Evolutionary conservation across 1,284 basidiomycete genomes (phyloP), one percentile per base, ranked within the genome.

Genomic region (Rhodotorula sp.): DNA sequence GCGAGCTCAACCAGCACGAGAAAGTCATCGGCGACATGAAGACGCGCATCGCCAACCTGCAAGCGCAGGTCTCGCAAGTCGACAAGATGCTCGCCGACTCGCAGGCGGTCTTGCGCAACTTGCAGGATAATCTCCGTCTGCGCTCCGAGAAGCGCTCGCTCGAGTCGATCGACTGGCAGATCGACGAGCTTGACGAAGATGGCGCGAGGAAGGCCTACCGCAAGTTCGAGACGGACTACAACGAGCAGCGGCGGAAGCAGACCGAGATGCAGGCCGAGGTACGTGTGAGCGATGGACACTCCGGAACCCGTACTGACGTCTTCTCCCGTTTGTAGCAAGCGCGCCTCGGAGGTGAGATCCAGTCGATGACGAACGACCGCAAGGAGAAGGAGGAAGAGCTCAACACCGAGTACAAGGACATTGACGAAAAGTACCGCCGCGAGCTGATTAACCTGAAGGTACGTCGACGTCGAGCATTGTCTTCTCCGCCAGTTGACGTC

Each of bases 361-460:
- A 86, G 69, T 89, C 90, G n/a, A 83, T 88, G 77, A 84, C 86
- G 73, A 85, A 85, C 46, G 88, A 91, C 75, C 80, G 90, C 64
- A 86, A 87, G 77, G 85, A 84, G 22, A 83, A 87, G 75, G 87
- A 91, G 77, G 81, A 78, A 37, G 94, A 97, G 78, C 81, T 94
- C 40, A 79, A 81, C 68, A 86, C 85, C 72, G 93, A 97, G 72
- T 99, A 90, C 84, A 90, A 91, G 79, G 87, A 92, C 68, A 87
- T 94, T 74, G 86, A 90, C 76, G 89, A 89, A 80, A 86, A 86
- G 70, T 97, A 95, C 80, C 90, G 89, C 24, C 88, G 90, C 71
- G 94, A 98, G 79, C 84, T 98, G 60, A 88, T 99, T 77, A 92
- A 90, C 82, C 93, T 96, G 77, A 98, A 98, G 85, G 92, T 91